These are phyloP conservation scores for Candida pseudofarinosa DNA, from an alignment of 805 yeast species.

Conservation along the genomic window DNA sequence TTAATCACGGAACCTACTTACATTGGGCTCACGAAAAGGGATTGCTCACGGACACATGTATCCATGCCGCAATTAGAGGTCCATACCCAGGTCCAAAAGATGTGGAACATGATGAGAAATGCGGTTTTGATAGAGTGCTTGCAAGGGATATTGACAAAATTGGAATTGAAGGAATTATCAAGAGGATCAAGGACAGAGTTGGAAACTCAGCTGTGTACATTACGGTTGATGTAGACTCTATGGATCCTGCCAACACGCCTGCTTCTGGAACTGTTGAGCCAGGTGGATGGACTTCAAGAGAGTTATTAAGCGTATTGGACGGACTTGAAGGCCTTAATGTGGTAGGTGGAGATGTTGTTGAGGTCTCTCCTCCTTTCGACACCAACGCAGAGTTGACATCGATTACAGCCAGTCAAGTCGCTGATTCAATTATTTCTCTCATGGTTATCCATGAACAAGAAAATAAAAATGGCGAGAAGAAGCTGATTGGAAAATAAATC, in stretches of 20 bases:
- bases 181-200: conserved; percentile 7
- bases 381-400: conserved; percentile 23
- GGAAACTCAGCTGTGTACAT: conserved; percentile 14
- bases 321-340: conserved; percentile 25
- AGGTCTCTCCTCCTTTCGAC: conserved; percentile 27
- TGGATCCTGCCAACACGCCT: conserved; percentile 26
- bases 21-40: conserved; percentile 8
- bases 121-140: conserved; percentile 10
- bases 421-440: conserved; percentile 19
- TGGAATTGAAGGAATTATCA: conserved; percentile 9
- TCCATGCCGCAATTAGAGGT: conserved; percentile 11
- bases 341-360: conserved; percentile 27
- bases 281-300: conserved; percentile 25
- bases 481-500: not conserved
- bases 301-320: conserved; percentile 20
- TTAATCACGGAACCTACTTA: conserved; percentile 10
- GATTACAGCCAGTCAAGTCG: conserved; percentile 22
- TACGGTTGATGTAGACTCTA: conserved; percentile 23
- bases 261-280: conserved; percentile 27
- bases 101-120: conserved; percentile 8
- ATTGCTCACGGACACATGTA: conserved; percentile 7
- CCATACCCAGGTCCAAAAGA: conserved; percentile 8
- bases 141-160: conserved; percentile 10
- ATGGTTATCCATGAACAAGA: conserved; percentile 13
- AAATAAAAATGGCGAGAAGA: not conserved